These are phyloP conservation scores for Diplodia seriata DNA, from an alignment of 2,329 filamentous ascomycete genomes.

Conservation along the genomic window DNA sequence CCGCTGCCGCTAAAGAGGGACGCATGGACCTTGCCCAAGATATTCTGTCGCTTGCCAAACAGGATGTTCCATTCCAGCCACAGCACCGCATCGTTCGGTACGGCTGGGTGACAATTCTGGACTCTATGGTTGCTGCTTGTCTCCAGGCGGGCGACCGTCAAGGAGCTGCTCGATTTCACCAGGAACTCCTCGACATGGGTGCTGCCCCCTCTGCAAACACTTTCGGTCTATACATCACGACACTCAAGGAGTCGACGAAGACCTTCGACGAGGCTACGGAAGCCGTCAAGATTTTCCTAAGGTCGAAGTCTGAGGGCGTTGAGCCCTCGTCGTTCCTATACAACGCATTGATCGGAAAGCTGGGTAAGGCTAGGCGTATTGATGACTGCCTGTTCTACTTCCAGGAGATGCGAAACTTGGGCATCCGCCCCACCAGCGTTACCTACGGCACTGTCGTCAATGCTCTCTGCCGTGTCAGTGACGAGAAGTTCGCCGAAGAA, in stretches of 20 bases:
- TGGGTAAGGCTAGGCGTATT: constrained; percentile 96
- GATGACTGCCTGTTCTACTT: constrained; percentile 99
- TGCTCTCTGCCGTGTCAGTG: constrained; percentile 92
- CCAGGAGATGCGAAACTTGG: constrained; percentile 91
- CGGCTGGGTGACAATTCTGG: constrained; percentile 94
- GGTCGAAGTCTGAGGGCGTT: constrained; percentile 90
- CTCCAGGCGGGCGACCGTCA: constrained; percentile 81
- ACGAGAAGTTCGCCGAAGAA: constrained; percentile 97
- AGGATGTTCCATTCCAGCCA: constrained; percentile 82
- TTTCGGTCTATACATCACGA: constrained; percentile 99
- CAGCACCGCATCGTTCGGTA: constrained; percentile 90
- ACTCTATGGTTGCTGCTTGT: constrained; percentile 94
- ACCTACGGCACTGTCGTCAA: constrained; percentile 99
- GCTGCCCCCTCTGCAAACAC: constrained; percentile 95
- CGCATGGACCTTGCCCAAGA: constrained; percentile 84
- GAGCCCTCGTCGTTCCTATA: constrained; percentile 97
- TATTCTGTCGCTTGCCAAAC: constrained; percentile 85
- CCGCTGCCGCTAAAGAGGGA: constrained; percentile 82
- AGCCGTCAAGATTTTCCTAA: constrained; percentile 95
- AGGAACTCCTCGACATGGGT: constrained; percentile 89
- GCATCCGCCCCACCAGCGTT: constrained; percentile 94
- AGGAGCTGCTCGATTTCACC: constrained; percentile 84
- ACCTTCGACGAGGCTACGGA: constrained; percentile 98
- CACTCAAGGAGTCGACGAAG: constrained; percentile 94
- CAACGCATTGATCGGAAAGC: constrained; percentile 97